Evolutionary conservation across 2,329 filamentous ascomycete species (phyloP).

Genomic region (Aureobasidium melanogenum): DNA sequence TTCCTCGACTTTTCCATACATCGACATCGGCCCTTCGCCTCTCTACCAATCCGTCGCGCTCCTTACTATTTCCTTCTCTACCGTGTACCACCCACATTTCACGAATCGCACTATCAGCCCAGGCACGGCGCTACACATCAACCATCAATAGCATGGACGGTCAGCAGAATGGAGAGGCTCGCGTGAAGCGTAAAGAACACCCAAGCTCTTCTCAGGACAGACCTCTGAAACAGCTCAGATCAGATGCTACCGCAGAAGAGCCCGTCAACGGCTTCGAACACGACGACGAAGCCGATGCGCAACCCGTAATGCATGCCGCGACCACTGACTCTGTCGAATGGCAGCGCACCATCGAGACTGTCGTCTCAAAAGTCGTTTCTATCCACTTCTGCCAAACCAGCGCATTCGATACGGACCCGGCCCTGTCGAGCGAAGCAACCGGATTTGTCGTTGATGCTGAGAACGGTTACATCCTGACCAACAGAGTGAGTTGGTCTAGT

Average conservation of each 20-base stretch:
- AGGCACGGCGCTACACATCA: not conserved
- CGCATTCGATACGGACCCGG: constrained; percentile 94
- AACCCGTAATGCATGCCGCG: constrained; percentile 37
- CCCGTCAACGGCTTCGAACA: constrained; percentile 24
- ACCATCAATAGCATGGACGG: constrained; percentile 1
- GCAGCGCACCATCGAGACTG: constrained; percentile 90
- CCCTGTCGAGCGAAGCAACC: constrained; percentile 88
- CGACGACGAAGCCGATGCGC: constrained; percentile 28
- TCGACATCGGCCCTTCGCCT: not conserved
- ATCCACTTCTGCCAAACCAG: constrained; percentile 98
- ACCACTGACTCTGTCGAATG: constrained; percentile 68
- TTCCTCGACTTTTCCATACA: constrained; percentile 2
- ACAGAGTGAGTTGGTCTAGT: constrained; percentile 27
- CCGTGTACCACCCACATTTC: not conserved
- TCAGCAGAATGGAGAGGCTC: constrained; percentile 10
- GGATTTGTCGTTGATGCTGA: constrained; percentile 96
- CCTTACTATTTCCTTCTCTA: not conserved
- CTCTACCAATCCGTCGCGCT: not conserved
- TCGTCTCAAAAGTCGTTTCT: constrained; percentile 93
- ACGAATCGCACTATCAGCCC: not conserved
- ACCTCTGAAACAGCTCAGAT: constrained; percentile 27
- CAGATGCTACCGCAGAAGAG: constrained; percentile 22
- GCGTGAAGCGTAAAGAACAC: constrained; percentile 27
- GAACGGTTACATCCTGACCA: constrained; percentile 58
- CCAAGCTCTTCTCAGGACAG: constrained; percentile 24